These are phyloP conservation scores for Crithidia expoeki DNA, from an alignment of 208 protist species.

Conservation along the genomic window DNA sequence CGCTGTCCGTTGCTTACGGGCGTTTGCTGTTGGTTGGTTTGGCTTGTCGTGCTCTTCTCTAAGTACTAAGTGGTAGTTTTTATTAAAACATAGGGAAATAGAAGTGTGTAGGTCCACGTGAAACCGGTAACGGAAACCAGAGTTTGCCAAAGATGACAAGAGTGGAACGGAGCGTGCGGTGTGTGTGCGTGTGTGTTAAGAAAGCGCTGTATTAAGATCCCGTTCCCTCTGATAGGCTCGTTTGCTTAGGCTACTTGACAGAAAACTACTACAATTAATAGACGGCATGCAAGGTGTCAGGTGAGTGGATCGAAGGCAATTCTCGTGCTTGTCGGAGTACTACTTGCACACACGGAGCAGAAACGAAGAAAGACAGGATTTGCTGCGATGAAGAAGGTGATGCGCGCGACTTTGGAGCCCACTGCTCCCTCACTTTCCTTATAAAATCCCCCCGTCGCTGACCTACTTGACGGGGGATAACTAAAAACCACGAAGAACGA, in stretches of 20 bases:
- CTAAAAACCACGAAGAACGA: conserved; percentile 4
- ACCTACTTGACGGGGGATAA: too few relatives aligned
- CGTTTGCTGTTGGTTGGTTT: not conserved
- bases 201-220: not conserved
- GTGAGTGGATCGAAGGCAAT: not conserved
- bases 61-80: conserved; percentile 16
- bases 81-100: not conserved
- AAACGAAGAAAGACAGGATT: too few relatives aligned
- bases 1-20: not conserved
- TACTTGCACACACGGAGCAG: too few relatives aligned
- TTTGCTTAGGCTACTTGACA: not conserved
- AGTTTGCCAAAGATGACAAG: not conserved
- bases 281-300: not conserved
- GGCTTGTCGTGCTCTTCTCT: not conserved
- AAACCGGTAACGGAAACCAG: not conserved
- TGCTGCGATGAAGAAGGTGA: too few relatives aligned
- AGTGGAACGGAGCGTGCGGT: not conserved
- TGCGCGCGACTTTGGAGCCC: too few relatives aligned
- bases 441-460: too few relatives aligned
- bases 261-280: not conserved
- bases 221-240: not conserved
- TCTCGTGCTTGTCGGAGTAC: not conserved
- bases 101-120: conserved; percentile 5
- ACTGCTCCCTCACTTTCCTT: too few relatives aligned
- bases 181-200: too few relatives aligned